Evolutionary conservation across 768 basidiomycete genomes (phyloP), one percentile per base, ranked within the genome.

Genomic region (Austroboletus eburneus): DNA sequence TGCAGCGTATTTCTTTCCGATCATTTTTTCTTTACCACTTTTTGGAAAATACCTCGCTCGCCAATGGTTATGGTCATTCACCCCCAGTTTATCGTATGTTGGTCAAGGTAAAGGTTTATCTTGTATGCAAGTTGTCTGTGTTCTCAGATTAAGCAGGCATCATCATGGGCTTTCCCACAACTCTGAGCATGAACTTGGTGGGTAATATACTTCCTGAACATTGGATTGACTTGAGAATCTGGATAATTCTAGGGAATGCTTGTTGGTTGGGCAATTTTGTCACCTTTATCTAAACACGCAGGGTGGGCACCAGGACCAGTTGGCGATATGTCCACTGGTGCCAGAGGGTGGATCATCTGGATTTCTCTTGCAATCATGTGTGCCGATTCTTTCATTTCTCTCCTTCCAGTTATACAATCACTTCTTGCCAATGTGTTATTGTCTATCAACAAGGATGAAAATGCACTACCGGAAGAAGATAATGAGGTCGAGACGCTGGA

Each of bases 281-380:
- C 91, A 0, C 95, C 95, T 5, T 60, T 97, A 7, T 78, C 92
- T 6, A 93, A 91, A 58, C 57, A 76, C 38, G 65, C 71, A 1
- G 91, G 89, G 10, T 98, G 95, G 95, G 94, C 95, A 0, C 92
- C 95, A 37, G 95, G 93, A 5, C 82, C 87, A 9, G 91, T 95
- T 5, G 81, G 84, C 1, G 88, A 91, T 55, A 91, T 92, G 78
- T 76, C 83, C 5, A 76, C 77, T 49, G 95, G 95, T 34, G 85
- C 92, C n/a, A 80, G 94, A 42, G 91, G 91, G 27, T 95, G 91
- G 91, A 92, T 95, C 45, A 78, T 98, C n/a, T 98, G 95, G 95
- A 77, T 85, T 18, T 88, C 92, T 1, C 76, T 98, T 29, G 94
- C 93, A 4, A 87, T 95, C 58, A 97, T 98, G 95, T 91, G 86